Evolutionary conservation across 2,329 filamentous ascomycete genomes (phyloP), one percentile per base, ranked within the genome.

Genomic region (Epicoccum nigrum): DNA sequence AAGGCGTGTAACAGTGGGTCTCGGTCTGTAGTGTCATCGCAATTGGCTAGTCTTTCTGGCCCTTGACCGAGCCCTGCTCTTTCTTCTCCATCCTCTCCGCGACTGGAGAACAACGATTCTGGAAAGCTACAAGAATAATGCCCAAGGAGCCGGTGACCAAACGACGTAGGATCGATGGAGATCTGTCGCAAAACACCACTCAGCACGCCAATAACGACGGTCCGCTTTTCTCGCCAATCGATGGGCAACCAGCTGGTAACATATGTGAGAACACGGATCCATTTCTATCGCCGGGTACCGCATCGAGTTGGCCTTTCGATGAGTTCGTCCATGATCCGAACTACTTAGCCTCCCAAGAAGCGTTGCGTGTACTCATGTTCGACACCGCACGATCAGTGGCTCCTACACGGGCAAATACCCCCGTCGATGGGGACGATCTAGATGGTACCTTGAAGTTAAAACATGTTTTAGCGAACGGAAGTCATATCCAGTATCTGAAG

Each of bases 321-420:
- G 64, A 65, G 23, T 67, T 68, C 33, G 61, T 62, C 2, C 60
- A 59, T 28, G 59, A 70, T 50, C 63, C 65, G 2, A 59, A 58
- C 25, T 70, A 69, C 41, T 37, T 68, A 16, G 65, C 64, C 13
- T 68, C 65, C 1, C 64, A 68, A 35, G 64, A 70, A 39, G 55
- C 66, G 23, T 38, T 69, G 12, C 57, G 65, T 11, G 57, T 57
- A 11, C 49, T 69, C 20, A 57, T 69, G 13, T 69, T 69, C 54
- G 62, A 59, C 8, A 68, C 65, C 17, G 66, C 66, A 13, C 62
- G 58, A 32, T 67, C 64, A 13, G 52, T 51, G n/a, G 65, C 57
- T 1, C 66, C 66, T 3, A 68, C 64, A 1, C 51, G 66, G 6
- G 61, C 55, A 5, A 59, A 55, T 12, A 66, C 61, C 8, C 65